Evolutionary conservation across 2,329 filamentous ascomycete species (phyloP), one percentile per base, ranked within the genome.

Genomic region (Fusarium azukiicola): DNA sequence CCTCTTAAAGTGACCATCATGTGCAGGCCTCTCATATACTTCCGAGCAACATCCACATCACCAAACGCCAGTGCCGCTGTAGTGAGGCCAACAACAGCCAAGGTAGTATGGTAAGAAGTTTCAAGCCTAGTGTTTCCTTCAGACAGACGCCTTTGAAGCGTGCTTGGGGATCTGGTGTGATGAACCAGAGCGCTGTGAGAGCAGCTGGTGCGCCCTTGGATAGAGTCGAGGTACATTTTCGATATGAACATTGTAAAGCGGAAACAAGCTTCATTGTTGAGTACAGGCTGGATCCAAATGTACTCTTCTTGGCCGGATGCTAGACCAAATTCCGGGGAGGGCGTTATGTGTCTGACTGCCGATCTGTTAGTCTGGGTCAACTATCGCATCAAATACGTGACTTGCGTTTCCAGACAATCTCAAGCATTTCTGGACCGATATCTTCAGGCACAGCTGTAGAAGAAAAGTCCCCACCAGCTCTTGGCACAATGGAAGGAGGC

Each of bases 201-300:
- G 19, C 46, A 21, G 2, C 13, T 5, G 16, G 42, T 21, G 40
- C 19, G 40, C 12, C 61, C 42, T 27, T 66, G 16, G 1, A 66
- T 42, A 5, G 42, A 17, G 46, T 47, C 42, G 2, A 66, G 42
- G 4, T 32, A 66, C 42, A 66, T 44, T 32, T 47, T 36, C 5
- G 61, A 66, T 7, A 66, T 66, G 42, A 66, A 66, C 61, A 66
- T 32, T 7, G 61, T 66, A 32, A 66, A 66, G 61, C 46, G 42
- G 16, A 66, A 46, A 16, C 61, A 66, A 12, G 23, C 42, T 1
- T 14, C 3, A 9, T 66, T 42, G 1, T 4, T 46, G 1, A 66
- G 23, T 5, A 66, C 13, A 0, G 42, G 61, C 5, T 66, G 3
- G 3, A 66, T 8, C 61, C 61, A 66, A 13, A 14, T 19, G 6